Percentiles rank a stretch among this genome's conserved stretches.
Conservation (phyloP, 2,329 filamentous ascomycete species). For the Penicillium sp. region DNA sequence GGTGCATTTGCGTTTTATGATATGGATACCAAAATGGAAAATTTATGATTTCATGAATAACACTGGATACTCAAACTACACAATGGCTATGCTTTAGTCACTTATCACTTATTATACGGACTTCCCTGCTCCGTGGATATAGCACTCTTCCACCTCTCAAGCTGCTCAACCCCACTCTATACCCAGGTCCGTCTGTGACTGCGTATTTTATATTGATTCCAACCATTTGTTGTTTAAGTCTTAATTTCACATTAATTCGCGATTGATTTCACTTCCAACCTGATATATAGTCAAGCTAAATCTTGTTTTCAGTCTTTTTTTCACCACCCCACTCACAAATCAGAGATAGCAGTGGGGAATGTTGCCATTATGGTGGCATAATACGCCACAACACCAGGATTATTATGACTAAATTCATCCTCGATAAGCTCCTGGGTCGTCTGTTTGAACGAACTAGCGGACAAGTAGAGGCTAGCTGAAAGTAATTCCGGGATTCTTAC, state of each 20-base stretch:
- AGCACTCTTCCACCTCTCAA: neutral
- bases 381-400: too few relatives aligned
- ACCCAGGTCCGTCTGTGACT: neutral
- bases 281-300: too few relatives aligned
- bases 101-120: neutral
- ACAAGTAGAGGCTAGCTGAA: neutral
- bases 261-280: too few relatives aligned
- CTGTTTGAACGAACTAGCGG: too few relatives aligned
- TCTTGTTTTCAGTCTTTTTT: too few relatives aligned
- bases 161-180: neutral
- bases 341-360: too few relatives aligned
- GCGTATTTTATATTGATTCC: neutral
- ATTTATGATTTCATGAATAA: constrained; percentile 11
- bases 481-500: neutral
- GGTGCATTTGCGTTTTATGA: constrained; percentile 3
- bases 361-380: too few relatives aligned
- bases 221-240: neutral
- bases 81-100: neutral
- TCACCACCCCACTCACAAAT: too few relatives aligned
- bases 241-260: neutral
- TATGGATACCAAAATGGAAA: constrained; percentile 7
- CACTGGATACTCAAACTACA: neutral
- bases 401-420: too few relatives aligned
- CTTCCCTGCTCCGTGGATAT: neutral
- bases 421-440: too few relatives aligned